Base-by-base conservation (phyloP, 768 basidiomycete genomes). In the Pleurotus eryngii region DNA sequence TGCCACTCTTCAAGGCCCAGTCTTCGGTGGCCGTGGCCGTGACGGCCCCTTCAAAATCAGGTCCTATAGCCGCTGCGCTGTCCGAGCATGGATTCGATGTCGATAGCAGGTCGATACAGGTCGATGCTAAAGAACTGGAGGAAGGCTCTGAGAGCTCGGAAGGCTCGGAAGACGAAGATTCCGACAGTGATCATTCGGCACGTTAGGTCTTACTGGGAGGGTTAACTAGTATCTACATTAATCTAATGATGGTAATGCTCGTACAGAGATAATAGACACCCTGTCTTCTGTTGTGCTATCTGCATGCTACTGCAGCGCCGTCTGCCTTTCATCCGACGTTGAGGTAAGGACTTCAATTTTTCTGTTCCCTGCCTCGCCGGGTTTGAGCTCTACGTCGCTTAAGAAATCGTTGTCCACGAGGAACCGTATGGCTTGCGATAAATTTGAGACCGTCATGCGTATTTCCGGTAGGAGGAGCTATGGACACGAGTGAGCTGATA, bases 391-490 rank as follows among this genome's bases (percentile, higher is more conserved):
- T 1, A 96, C 92, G 27, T 81, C 82, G 46, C 78, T 75, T 37
- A 98, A 72, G 71, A 95, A 93, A 65, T 94, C 86, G 61, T 98
- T 97, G 59, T 90, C 89, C 1, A 92, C 93, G 15, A 96, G 70
- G 70, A 97, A 98, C 27, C 81, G 85, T 61, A 97, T 91, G 4
- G 91, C 92, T 69, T 98, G 95, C 0, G 94, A 94, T 4, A 98
- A 78, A 69, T 95, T 95, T 1, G 93, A 95, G 3, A 95, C 81
- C 0, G 95, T 95, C 61, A 90, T 79, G 26, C 88, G 84, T 39
- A 96, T 94, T 67, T 96, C 94, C 11, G 89, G 90, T 17, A 88
- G 74, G 4, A 97, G 78, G 11, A 97, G 74, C 91, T 95, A 63
- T 26, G 53, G 30, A 55, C 20, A 30, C 14, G 22, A 49, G 40